Base-by-base conservation (phyloP, 108 stramenopile genomes). In the Pseudonitzschia delicatissima region DNA sequence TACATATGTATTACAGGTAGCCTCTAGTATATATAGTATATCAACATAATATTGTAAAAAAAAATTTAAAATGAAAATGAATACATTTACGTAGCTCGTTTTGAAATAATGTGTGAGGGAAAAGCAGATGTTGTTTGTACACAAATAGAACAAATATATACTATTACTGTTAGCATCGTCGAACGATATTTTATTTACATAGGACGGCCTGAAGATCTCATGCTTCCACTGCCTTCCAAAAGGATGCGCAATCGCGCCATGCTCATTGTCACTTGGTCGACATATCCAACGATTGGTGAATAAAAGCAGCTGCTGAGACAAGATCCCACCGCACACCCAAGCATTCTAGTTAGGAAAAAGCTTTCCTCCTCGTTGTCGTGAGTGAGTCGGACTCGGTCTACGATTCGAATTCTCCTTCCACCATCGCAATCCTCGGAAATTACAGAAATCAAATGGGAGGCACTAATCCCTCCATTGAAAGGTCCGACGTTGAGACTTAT, bases 401-500 rank as follows among this genome's bases (percentile, higher is more conserved):
- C 70, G 45, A 88, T 72, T 1, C 68, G 60, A 51, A 88, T 71
- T 36, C 69, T 58, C 11, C 31, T n/a, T 20, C 50, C 64, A 3
- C 17, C 32, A 29, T 55, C 45, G 9, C 28, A 48, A 50, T 60
- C 45, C 3, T 65, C 64, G 0, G 8, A 11, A n/a, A 28, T 44
- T 21, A 84, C 74, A 57, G 50, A 67, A 34, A 86, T 81, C 3
- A 78, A 77, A 71, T 89, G 88, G 67, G 64, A 73, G 17, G 77
- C 81, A 31, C 64, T 39, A 58, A 83, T 74, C 26, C 70, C 80
- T 5, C 87, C 87, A 49, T 44, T 40, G 68, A 79, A 87, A 0
- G 84, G 82, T 7, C 85, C 87, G 23, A 87, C 44, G 3, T 82
- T 90, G 45, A 90, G 47, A 9, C 79, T 77, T 37, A 90, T 76